Conservation (phyloP, 306 rosid species). For the Boehmeria nivea region DNA sequence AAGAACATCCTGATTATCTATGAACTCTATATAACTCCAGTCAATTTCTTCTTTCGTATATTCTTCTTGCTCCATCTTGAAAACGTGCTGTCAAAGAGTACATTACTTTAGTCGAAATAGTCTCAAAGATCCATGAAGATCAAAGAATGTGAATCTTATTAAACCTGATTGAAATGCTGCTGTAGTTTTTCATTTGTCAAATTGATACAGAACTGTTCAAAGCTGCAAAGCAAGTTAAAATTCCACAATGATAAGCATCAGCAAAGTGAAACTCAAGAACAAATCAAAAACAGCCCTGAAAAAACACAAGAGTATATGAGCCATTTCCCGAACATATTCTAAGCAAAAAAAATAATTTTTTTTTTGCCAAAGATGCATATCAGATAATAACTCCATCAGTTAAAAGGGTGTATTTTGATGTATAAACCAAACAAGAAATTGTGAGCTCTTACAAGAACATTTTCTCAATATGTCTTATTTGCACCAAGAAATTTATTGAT, state of each 20-base stretch:
- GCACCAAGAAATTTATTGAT: no score
- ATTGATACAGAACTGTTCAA: constrained; percentile 97
- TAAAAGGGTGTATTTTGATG: no score
- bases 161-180: constrained; percentile 98
- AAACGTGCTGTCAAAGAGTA: constrained; percentile 67
- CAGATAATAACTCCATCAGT: no score
- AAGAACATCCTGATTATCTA: constrained; percentile 92
- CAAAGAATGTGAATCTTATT: constrained; percentile 16
- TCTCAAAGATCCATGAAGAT: constrained; percentile 13
- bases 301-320: no score
- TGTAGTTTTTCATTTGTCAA: constrained; percentile 97
- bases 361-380: no score
- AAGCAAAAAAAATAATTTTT: no score
- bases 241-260: constrained; percentile 4
- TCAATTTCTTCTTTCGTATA: constrained; percentile 88
- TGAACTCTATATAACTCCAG: constrained; percentile 94
- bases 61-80: constrained; percentile 99
- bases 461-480: not conserved
- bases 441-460: not conserved
- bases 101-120: constrained; percentile 10
- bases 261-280: not conserved
- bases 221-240: constrained; percentile 49
- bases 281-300: not conserved
- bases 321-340: no score
- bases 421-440: not conserved